Evolutionary conservation across 73 alveolate species (phyloP), one percentile per base, ranked within the genome.

Genomic region (Diophrys sp.): DNA sequence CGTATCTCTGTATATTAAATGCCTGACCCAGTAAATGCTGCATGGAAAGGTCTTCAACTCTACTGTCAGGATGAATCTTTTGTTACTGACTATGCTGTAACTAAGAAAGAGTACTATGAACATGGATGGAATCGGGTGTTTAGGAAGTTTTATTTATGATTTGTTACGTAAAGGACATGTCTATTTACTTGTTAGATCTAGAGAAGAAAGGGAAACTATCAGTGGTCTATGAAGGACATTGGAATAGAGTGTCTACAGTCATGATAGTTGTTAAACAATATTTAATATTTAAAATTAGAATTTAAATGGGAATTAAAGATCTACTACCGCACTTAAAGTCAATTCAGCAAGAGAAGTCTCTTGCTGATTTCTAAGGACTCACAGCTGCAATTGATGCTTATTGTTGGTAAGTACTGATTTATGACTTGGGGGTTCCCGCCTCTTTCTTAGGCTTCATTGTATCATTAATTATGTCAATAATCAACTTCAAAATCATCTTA

Each of bases 81-180:
- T 73, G 78, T 90, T 28, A 78, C 89, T 76, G 98, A 92, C 82
- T 78, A 79, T 57, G 98, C 89, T 31, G 91, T 91, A 31, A 89
- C 93, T 18, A 89, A 81, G 70, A 77, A 89, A 73, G 95, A 86
- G 26, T 94, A 94, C 83, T 90, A 86, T 5, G 98, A 94, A 71
- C 88, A 89, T 67, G 98, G 98, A 31, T 74, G 75, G 76, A 18
- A 26, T 29, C 2, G 87, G 66, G 55, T 83, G 24, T 33, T 74
- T 24, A 70, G 77, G 82, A 31, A 78, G 70, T 67, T 83, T 33
- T 82, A 77, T 83, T 29, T 77, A 29, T 83, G 81, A 70, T 34
- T 68, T n/a, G n/a, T n/a, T n/a, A n/a, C n/a, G n/a, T n/a, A 0
- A 86, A 86, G 31, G 93, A 86, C 70, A 86, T 86, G 93, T 77